Conservation (phyloP, 2,329 filamentous ascomycete species). For the Diaporthe amygdali region DNA sequence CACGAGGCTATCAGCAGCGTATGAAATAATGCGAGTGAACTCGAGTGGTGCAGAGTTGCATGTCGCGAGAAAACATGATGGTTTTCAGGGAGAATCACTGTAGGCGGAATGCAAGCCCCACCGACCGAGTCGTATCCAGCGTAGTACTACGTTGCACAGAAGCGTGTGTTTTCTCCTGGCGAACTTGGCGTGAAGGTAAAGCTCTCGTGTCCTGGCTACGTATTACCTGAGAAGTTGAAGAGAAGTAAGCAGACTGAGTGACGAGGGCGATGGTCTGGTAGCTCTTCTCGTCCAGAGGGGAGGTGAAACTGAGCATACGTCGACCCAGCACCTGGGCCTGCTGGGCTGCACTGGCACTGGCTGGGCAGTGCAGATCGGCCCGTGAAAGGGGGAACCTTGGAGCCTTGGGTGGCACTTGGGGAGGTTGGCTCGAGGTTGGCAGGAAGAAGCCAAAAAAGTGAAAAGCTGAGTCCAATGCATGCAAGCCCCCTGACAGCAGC, state of each 20-base stretch:
- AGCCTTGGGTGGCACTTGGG: too few species aligned
- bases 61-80: neutral
- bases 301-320: neutral
- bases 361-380: constrained; percentile 8
- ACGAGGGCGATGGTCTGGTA: neutral
- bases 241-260: neutral
- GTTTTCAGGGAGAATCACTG: neutral
- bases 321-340: neutral
- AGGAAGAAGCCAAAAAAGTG: neutral
- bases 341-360: neutral
- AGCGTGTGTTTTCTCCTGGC: neutral
- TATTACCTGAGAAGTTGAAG: neutral
- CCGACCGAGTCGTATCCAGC: neutral
- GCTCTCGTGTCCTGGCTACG: neutral
- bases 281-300: neutral
- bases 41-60: neutral
- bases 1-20: neutral
- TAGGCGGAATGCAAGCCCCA: neutral
- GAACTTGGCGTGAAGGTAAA: neutral
- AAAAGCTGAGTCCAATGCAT: too few species aligned
- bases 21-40: neutral
- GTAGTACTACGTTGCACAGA: too few species aligned
- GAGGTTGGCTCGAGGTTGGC: neutral
- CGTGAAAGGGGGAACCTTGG: neutral
- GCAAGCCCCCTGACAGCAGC: too few species aligned